A percentile compares a stretch with the other conserved stretches of the same genome.
Evolutionary conservation across 495 filamentous ascomycete genomes (phyloP).

Genomic region (Penicillium diatomitis): DNA sequence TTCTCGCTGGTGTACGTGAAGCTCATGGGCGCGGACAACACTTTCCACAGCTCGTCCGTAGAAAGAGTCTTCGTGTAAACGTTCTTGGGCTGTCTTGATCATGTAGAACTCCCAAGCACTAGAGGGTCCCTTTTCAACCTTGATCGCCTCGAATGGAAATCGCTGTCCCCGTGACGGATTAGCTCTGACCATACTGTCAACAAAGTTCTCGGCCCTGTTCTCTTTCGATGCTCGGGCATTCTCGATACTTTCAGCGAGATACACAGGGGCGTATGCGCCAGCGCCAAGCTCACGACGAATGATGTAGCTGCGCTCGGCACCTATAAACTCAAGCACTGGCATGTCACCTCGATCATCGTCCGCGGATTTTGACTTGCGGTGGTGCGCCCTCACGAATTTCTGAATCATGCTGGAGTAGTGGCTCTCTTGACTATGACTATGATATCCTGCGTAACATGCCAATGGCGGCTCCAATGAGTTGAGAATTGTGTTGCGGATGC

Average conservation of each 20-base stretch:
- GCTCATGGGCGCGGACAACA: conserved; percentile 70
- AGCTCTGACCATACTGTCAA: conserved; percentile 21
- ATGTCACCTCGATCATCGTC: conserved; percentile 44
- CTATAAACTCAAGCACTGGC: conserved; percentile 60
- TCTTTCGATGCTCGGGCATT: conserved; percentile 21
- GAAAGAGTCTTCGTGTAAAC: conserved; percentile 44
- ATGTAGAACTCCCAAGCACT: conserved; percentile 95
- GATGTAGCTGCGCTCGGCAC: conserved; percentile 52
- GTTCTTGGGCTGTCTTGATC: conserved; percentile 68
- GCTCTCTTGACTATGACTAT: conserved; percentile 51
- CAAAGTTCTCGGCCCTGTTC: conserved; percentile 35
- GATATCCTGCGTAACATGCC: conserved; percentile 64
- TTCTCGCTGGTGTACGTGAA: conserved; percentile 83
- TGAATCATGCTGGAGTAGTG: conserved; percentile 64
- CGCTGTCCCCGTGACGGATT: conserved; percentile 27
- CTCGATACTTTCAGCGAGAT: conserved; percentile 69
- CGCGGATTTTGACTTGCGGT: conserved; percentile 50
- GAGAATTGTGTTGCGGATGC: conserved; percentile 64
- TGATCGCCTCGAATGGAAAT: conserved; percentile 68
- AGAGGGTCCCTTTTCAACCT: conserved; percentile 78
- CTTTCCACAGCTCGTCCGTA: conserved; percentile 57
- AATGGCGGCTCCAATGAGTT: conserved; percentile 61
- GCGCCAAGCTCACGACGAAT: conserved; percentile 83
- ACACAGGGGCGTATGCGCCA: conserved; percentile 91
- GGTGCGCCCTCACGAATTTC: conserved; percentile 61